phyloP scores from a whole-genome alignment of 2,329 filamentous ascomycete species.

The Calonectria multiphialidica region DNA sequence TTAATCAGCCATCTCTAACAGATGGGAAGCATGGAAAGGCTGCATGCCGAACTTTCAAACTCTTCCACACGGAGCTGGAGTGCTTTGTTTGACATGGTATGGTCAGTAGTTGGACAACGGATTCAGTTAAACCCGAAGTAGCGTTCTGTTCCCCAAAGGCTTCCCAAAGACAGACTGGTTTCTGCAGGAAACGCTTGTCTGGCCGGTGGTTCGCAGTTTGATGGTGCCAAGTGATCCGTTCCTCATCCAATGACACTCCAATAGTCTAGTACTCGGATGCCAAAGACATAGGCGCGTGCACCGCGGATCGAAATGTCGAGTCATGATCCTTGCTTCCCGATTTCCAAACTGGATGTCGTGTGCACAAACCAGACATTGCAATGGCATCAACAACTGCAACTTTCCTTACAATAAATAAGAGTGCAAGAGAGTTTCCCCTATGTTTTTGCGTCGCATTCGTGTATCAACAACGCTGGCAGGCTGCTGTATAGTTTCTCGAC shows the following conservation, averaged over 20 bases:
- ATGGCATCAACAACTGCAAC: neutral
- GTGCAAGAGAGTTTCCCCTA: neutral
- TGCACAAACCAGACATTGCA: neutral
- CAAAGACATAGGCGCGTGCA: neutral
- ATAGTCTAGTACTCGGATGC: neutral
- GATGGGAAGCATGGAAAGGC: neutral
- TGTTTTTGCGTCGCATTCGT: neutral
- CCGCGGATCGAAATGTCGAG: neutral
- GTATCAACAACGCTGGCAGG: neutral
- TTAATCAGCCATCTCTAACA: neutral
- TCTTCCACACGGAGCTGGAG: neutral
- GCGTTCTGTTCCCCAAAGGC: no score
- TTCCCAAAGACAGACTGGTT: no score
- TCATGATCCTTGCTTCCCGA: conserved; percentile 14
- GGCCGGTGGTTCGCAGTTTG: neutral
- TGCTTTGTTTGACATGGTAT: neutral
- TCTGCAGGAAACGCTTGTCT: neutral
- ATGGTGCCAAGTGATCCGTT: neutral
- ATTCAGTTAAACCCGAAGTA: neutral
- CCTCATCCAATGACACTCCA: neutral
- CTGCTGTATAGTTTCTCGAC: neutral
- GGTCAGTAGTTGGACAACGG: neutral
- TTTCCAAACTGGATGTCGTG: neutral
- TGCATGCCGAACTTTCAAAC: neutral
- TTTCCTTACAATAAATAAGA: neutral